Conservation (phyloP, 768 basidiomycete species). For the Mycena galericulata region DNA sequence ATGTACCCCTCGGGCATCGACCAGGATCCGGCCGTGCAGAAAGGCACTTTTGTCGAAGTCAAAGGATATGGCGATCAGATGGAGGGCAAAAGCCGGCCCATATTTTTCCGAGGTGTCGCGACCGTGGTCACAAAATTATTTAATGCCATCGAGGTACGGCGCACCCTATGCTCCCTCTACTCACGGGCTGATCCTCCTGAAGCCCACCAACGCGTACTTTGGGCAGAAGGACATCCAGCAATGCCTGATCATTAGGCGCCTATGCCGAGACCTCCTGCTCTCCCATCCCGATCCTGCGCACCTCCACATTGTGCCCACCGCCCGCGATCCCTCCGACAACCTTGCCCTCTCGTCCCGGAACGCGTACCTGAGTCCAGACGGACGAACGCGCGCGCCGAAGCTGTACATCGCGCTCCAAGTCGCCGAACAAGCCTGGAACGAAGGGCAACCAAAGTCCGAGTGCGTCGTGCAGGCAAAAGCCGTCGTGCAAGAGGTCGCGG, state of each 20-base stretch:
- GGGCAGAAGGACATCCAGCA: constrained; percentile 99
- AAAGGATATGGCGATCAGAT: constrained; percentile 92
- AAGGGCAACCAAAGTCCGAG: constrained; percentile 61
- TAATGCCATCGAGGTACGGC: constrained; percentile 85
- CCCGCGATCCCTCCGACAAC: constrained; percentile 70
- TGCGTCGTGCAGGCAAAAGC: constrained; percentile 58
- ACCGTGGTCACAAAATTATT: constrained; percentile 97
- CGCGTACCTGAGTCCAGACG: constrained; percentile 75
- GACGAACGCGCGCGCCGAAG: constrained; percentile 73
- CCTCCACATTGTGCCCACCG: constrained; percentile 91
- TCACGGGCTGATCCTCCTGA: constrained; percentile 14
- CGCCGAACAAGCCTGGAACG: constrained; percentile 67
- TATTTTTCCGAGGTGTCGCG: constrained; percentile 95
- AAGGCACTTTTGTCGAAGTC: constrained; percentile 92
- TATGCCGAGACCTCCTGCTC: constrained; percentile 85
- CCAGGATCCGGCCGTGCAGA: constrained; percentile 79
- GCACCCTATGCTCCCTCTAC: constrained; percentile 1
- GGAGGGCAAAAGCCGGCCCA: constrained; percentile 90
- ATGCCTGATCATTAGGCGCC: constrained; percentile 82
- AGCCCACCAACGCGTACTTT: constrained; percentile 95
- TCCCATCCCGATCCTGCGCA: constrained; percentile 77
- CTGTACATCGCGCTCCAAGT: constrained; percentile 77
- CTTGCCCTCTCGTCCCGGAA: constrained; percentile 95
- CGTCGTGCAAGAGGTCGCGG: constrained; percentile 52
- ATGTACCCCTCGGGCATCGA: constrained; percentile 96